Conservation (phyloP, 2,329 filamentous ascomycete species). For the Aspergillus quadricinctus region DNA sequence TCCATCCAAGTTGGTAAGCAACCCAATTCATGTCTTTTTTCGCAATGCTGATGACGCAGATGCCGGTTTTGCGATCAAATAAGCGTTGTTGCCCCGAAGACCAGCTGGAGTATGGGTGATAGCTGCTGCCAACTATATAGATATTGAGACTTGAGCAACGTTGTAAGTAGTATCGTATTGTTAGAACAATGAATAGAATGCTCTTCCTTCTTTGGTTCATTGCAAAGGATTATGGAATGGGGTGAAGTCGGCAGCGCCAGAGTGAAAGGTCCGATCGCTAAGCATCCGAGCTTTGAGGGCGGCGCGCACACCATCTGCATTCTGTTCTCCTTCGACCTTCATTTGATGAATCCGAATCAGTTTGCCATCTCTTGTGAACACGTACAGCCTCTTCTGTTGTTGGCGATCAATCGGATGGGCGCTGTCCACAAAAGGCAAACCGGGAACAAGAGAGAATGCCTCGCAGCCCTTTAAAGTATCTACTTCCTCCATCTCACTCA, state of each 20-base stretch:
- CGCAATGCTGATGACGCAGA: constrained; percentile 22
- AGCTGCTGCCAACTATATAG: not conserved
- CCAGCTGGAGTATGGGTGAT: not conserved
- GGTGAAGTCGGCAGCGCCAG: constrained; percentile 21
- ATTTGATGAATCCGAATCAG: constrained; percentile 34
- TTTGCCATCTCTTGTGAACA: constrained; percentile 35
- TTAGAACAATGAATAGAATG: constrained; percentile 8
- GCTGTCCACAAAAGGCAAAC: constrained; percentile 33
- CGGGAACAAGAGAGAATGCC: constrained; percentile 28
- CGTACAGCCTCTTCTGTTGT: constrained; percentile 28
- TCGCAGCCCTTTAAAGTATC: constrained; percentile 22
- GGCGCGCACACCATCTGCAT: constrained; percentile 31
- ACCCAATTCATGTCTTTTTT: not conserved
- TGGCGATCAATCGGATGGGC: constrained; percentile 23
- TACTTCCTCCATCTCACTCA: constrained; percentile 33
- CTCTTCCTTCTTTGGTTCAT: constrained; percentile 11
- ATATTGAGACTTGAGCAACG: not conserved
- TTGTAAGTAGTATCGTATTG: constrained; percentile 15
- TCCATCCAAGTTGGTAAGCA: constrained; percentile 40
- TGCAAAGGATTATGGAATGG: constrained; percentile 33
- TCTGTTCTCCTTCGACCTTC: constrained; percentile 38
- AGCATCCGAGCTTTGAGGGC: constrained; percentile 40
- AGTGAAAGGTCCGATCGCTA: constrained; percentile 24
- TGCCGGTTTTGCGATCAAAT: constrained; percentile 26
- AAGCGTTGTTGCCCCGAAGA: not conserved